Evolutionary conservation across 1,139 yeast genomes (phyloP), one percentile per base, ranked within the genome.

Genomic region (Torulaspora globosa): DNA sequence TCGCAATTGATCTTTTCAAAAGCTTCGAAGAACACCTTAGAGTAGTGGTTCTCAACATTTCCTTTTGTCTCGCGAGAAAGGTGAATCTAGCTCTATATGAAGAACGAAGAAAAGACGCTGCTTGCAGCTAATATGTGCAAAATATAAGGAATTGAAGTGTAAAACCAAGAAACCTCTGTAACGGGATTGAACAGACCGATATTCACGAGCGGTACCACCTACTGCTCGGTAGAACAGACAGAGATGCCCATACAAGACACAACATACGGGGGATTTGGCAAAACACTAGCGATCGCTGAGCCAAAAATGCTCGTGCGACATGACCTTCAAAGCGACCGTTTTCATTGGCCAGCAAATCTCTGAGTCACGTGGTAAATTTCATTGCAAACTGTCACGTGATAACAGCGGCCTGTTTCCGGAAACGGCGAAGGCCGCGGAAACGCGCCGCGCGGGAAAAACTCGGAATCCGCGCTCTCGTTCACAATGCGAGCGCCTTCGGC

Each of bases 1-100:
- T 78, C 56, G 87, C 69, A 50, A 69, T 56, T 42, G 67, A 55
- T 56, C 72, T 70, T 54, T 54, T 63, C 55, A 65, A 59, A 36
- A 55, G 40, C 26, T 41, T 41, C 14, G 47, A 46, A 23, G 52
- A 48, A 37, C 56, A 48, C 54, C 56, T 57, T 14, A 45, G 33
- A 38, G 64, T 53, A 46, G 59, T 55, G 37, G 63, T 46, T 58
- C 64, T 59, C 47, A 59, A 53, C 64, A 59, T 59, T 39, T 21
- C 9, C 9, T 3, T 21, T 47, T 36, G 27, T 19, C 24, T 21
- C 24, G 33, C 33, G 19, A 34, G 15, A 30, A 29, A 30, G 35
- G 28, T 29, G 18, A 18, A 32, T n/a, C 9, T 21, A 21, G 14
- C 32, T 39, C 42, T 24, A 30, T 10, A 18, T 18, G 15, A 29